Percentiles rank a stretch among this genome's conserved stretches.
Evolutionary conservation across 805 yeast genomes (phyloP).

Genomic region (Candida stauntonica): DNA sequence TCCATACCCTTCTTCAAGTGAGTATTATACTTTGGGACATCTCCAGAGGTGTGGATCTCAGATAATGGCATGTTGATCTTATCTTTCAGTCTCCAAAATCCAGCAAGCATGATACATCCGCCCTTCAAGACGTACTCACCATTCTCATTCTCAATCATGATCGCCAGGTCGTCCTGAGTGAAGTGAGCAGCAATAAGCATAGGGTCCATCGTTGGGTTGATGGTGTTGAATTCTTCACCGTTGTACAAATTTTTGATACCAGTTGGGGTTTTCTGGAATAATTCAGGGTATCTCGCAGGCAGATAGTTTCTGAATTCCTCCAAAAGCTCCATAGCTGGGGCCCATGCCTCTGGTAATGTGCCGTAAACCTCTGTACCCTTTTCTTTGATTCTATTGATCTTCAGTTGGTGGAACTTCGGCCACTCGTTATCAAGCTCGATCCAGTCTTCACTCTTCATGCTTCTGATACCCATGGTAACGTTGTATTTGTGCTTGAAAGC

Average conservation of each 20-base stretch:
- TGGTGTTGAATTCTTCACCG: slow-evolving; percentile 41
- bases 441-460: slow-evolving; percentile 60
- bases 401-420: slow-evolving; percentile 49
- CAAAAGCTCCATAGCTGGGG: slow-evolving; percentile 52
- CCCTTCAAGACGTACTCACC: slow-evolving; percentile 55
- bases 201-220: slow-evolving; percentile 45
- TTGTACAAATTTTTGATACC: slow-evolving; percentile 41
- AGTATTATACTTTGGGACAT: slow-evolving; percentile 60
- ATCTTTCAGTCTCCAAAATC: slow-evolving; percentile 65
- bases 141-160: slow-evolving; percentile 55
- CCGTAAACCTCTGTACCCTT: slow-evolving; percentile 44
- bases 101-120: slow-evolving; percentile 63
- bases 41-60: slow-evolving; percentile 60
- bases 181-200: slow-evolving; percentile 52
- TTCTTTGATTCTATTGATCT: slow-evolving; percentile 44
- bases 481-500: slow-evolving; percentile 63
- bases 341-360: slow-evolving; percentile 45
- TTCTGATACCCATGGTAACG: slow-evolving; percentile 66
- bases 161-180: slow-evolving; percentile 64
- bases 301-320: slow-evolving; percentile 48
- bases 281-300: slow-evolving; percentile 53
- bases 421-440: slow-evolving; percentile 67
- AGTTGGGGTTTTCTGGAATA: slow-evolving; percentile 32
- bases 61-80: slow-evolving; percentile 51
- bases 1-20: slow-evolving; percentile 62